A percentile compares a stretch with the other conserved stretches of the same genome.
Evolutionary conservation across 768 basidiomycete genomes (phyloP).

Genomic region (Phylloporus sp.): DNA sequence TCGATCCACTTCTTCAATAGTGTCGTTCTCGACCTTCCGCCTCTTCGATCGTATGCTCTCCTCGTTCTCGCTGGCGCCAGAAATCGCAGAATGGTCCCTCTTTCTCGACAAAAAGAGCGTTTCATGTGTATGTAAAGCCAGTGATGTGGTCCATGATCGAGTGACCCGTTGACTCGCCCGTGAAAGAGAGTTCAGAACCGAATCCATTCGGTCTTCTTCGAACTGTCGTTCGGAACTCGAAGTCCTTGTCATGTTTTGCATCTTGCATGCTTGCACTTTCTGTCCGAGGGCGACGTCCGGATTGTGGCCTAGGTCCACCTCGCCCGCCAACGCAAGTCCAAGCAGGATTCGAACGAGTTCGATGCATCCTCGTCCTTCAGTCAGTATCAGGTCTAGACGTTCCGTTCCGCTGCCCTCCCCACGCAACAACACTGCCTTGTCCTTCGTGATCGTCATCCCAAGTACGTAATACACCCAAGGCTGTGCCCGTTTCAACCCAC

Average conservation of each 20-base stretch:
- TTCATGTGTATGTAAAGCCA: too few species aligned
- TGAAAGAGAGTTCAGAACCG: too few species aligned
- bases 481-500: constrained; percentile 2
- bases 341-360: constrained; percentile 12
- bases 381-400: not conserved
- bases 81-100: too few species aligned
- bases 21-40: not conserved
- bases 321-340: constrained; percentile 4
- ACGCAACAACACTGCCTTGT: constrained; percentile 1
- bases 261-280: not conserved
- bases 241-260: not conserved
- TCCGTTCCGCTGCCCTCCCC: constrained; percentile 7
- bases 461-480: constrained; percentile 10
- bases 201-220: too few species aligned
- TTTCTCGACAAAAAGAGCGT: too few species aligned
- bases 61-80: too few species aligned
- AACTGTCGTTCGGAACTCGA: too few species aligned
- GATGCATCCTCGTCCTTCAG: constrained; percentile 2
- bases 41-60: not conserved
- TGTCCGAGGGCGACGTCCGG: too few species aligned
- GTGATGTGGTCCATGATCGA: too few species aligned
- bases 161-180: too few species aligned
- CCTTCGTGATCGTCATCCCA: not conserved
- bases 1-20: not conserved
- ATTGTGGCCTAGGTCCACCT: not conserved